Percentiles rank a stretch among this genome's conserved stretches.
Evolutionary conservation across 2,329 filamentous ascomycete genomes (phyloP).

Genomic region (Colletotrichum kahawae): DNA sequence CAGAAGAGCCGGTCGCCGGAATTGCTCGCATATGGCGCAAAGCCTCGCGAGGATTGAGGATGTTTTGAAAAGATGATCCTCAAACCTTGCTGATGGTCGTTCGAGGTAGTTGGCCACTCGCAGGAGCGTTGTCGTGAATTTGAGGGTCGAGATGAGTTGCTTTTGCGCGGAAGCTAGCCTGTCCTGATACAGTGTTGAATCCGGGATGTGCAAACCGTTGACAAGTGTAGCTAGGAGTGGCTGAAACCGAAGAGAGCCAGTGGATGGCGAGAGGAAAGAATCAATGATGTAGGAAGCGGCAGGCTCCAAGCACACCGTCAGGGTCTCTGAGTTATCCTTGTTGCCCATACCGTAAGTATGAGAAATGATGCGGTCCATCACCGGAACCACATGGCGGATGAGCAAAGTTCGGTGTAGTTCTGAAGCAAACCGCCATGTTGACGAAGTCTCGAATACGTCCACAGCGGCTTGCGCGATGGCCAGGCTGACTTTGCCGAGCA

Average conservation of each 20-base stretch:
- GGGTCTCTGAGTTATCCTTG: constrained; percentile 45
- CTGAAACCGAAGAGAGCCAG: constrained; percentile 75
- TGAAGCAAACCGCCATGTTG: constrained; percentile 81
- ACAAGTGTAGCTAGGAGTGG: constrained; percentile 76
- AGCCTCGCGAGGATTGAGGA: constrained; percentile 78
- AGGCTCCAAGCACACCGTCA: constrained; percentile 69
- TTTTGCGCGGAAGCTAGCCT: constrained; percentile 59
- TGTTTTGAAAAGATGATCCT: constrained; percentile 81
- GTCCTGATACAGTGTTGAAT: constrained; percentile 66
- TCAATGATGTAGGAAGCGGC: constrained; percentile 79
- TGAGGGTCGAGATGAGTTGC: constrained; percentile 69
- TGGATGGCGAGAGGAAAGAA: constrained; percentile 74
- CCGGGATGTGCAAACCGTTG: constrained; percentile 61
- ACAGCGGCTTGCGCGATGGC: constrained; percentile 78
- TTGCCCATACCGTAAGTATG: constrained; percentile 80
- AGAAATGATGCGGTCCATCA: constrained; percentile 74
- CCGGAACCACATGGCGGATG: constrained; percentile 68
- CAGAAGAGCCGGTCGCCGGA: constrained; percentile 68
- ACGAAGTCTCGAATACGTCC: constrained; percentile 84
- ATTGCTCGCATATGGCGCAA: constrained; percentile 72
- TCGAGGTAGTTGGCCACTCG: constrained; percentile 70
- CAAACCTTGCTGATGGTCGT: constrained; percentile 68
- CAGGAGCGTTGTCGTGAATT: constrained; percentile 73
- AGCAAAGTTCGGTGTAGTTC: constrained; percentile 73
- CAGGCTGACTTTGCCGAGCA: constrained; percentile 73